Percentiles rank a stretch among this genome's conserved stretches.
These are phyloP conservation scores for Citeromyces hawaiiensis DNA, from an alignment of 1,139 yeast genomes.

Conservation along the genomic window DNA sequence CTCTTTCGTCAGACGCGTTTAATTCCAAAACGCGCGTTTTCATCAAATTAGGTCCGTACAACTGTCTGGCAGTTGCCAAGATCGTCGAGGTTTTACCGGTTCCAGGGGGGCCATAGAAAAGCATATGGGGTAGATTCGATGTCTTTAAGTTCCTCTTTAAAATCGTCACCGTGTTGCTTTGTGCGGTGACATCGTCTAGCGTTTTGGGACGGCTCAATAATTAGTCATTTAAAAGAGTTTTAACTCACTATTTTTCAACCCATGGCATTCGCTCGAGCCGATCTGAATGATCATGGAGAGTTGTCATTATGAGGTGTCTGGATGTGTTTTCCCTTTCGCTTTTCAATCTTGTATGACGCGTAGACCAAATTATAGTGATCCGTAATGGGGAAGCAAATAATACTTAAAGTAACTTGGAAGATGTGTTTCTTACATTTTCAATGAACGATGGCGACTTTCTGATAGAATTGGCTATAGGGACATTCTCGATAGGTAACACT, in stretches of 20 bases:
- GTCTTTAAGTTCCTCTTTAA: conserved; percentile 65
- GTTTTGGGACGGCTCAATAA: conserved; percentile 53
- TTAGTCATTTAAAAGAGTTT: not conserved
- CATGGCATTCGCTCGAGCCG: conserved; percentile 49
- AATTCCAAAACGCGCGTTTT: conserved; percentile 77
- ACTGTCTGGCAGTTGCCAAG: conserved; percentile 72
- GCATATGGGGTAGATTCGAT: conserved; percentile 86
- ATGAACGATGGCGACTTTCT: too few relatives aligned
- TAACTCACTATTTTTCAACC: conserved; percentile 59
- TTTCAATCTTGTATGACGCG: too few relatives aligned
- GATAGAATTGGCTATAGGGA: too few relatives aligned
- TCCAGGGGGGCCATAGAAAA: conserved; percentile 96
- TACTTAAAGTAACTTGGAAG: too few relatives aligned
- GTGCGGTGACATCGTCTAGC: conserved; percentile 81
- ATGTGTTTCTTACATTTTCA: too few relatives aligned
- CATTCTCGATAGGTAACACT: too few relatives aligned
- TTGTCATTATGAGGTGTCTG: not conserved
- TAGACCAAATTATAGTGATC: too few relatives aligned
- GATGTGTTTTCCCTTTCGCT: not conserved
- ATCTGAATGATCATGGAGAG: conserved; percentile 20
- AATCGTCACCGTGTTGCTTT: conserved; percentile 82
- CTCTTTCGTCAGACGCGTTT: conserved; percentile 95
- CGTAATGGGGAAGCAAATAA: too few relatives aligned
- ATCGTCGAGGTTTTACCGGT: conserved; percentile 95
- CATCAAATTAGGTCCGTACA: conserved; percentile 62